These are phyloP conservation scores for Hypoxylon crocopeplum DNA, from an alignment of 495 filamentous ascomycete genomes.

Conservation along the genomic window DNA sequence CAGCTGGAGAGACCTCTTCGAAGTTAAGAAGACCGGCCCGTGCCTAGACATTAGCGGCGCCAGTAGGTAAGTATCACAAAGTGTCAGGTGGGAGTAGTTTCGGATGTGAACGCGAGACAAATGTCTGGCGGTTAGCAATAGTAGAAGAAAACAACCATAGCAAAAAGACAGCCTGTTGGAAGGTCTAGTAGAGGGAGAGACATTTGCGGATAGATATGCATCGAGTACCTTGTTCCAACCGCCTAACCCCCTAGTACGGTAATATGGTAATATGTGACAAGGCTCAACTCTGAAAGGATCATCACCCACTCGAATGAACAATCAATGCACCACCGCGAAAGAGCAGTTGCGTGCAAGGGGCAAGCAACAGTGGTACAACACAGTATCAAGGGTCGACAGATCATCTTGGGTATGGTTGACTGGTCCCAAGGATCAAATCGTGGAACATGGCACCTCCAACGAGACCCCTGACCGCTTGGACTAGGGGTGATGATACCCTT, in stretches of 20 bases:
- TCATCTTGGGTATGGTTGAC: conserved; percentile 19
- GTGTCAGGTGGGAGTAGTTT: conserved; percentile 34
- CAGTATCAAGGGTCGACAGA: conserved; percentile 21
- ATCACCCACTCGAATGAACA: conserved; percentile 24
- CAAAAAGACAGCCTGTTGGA: neutral
- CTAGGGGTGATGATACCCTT: too few species aligned
- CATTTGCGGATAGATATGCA: neutral
- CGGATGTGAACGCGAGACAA: conserved; percentile 36
- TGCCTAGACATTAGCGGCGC: conserved; percentile 22
- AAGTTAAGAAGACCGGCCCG: conserved; percentile 27
- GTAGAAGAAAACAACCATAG: conserved; percentile 1
- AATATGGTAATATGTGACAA: conserved; percentile 31
- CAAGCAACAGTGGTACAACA: too few species aligned
- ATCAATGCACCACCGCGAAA: conserved; percentile 11
- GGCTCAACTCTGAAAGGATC: conserved; percentile 31
- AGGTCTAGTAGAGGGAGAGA: neutral
- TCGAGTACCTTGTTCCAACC: conserved; percentile 3
- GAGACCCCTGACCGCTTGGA: conserved; percentile 19
- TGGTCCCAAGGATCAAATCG: conserved; percentile 35
- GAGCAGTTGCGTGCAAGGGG: conserved; percentile 19
- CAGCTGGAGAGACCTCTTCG: neutral
- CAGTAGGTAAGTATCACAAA: conserved; percentile 8
- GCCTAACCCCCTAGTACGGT: conserved; percentile 13
- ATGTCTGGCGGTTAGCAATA: conserved; percentile 36
- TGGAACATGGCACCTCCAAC: conserved; percentile 31